Evolutionary conservation across 805 yeast genomes (phyloP).

Genomic region (Kuraishia hungarica): DNA sequence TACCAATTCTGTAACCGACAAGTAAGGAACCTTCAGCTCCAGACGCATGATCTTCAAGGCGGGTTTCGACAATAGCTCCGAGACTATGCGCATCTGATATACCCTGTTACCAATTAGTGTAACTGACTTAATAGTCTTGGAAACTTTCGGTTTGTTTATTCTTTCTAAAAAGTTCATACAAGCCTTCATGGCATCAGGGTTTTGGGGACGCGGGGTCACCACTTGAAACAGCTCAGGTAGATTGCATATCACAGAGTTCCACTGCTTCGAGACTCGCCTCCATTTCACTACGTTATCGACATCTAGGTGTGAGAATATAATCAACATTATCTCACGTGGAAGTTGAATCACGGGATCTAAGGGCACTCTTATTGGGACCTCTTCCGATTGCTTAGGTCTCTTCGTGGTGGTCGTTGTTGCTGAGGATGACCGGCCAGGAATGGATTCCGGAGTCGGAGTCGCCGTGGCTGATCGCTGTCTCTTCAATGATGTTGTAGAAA

Average conservation of each 20-base stretch:
- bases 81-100: neutral
- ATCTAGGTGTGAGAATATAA: neutral
- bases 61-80: neutral
- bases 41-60: neutral
- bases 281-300: neutral
- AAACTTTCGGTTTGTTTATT: neutral
- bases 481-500: neutral
- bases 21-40: neutral
- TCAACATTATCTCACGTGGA: neutral
- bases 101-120: neutral
- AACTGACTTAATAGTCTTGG: neutral
- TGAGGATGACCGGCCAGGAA: neutral
- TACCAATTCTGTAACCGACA: neutral
- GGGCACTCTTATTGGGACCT: neutral
- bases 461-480: neutral
- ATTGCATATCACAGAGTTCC: neutral
- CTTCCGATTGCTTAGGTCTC: neutral
- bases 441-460: neutral
- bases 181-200: neutral
- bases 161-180: neutral
- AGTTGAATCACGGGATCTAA: neutral
- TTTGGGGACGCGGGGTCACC: neutral
- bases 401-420: neutral
- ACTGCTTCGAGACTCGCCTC: neutral
- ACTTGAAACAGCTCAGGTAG: neutral